Base-by-base conservation (phyloP, 805 yeast species). In the Sporopachydermia lactativora region DNA sequence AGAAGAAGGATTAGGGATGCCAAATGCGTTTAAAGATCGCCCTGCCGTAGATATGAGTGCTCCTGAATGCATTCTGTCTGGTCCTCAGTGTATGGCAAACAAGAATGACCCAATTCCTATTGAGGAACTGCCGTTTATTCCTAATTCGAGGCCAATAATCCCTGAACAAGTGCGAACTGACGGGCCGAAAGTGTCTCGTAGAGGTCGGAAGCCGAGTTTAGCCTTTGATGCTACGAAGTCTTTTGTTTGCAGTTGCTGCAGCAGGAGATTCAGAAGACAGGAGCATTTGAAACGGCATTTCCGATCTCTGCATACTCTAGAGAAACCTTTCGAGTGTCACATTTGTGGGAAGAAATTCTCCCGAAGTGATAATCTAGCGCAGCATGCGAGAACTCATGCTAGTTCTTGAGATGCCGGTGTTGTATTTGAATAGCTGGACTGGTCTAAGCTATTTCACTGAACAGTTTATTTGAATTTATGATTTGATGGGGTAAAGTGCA, bases 281-380 rank as follows among this genome's bases (percentile, higher is more conserved):
- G 92, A 81, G 51, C 92, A 81, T 55, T 59, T 81, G 49, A 78
- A 77, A 53, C 66, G 92, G 44, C 92, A 81, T 51, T 72, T 76
- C 53, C 62, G 88, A 43, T 75, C 84, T 15, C 63, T 81, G 44
- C 92, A 81, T 51, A 78, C 61, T 24, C 31, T 24, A 24, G 84
- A 77, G 42, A 80, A 77, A 55, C 89, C 85, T 0, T 77, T 66
- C 55, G 71, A 67, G 43, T 78, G 85, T 55, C 60, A 63, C 5
- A 62, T 71, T 16, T 78, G 85, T 51, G 68, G 66, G 24, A 75
- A 77, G 52, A 73, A 75, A 49, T 78, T 78, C 48, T 74, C 81
- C 44, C 61, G 85, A 47, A 66, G 75, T 16, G 85, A 78, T 53
- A 78, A 78, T 48, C 56, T 78, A 48, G 68, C 71, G 36, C 84